Conservation (phyloP, 2,329 filamentous ascomycete genomes). For the Xylaria sp. region DNA sequence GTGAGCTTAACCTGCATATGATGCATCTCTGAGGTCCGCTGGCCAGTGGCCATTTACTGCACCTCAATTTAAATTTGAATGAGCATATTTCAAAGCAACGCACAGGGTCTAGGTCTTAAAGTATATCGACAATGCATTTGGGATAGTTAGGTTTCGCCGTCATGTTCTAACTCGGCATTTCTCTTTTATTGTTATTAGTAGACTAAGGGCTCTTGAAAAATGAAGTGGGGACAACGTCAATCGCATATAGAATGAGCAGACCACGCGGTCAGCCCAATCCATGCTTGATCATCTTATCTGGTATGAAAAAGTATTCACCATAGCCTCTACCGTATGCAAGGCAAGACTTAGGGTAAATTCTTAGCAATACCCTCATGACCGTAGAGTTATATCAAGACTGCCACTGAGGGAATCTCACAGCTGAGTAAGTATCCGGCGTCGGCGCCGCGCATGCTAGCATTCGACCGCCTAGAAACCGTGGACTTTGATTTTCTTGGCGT, state of each 20-base stretch:
- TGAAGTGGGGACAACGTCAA: background rate
- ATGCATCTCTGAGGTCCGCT: background rate
- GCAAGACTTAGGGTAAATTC: slow-evolving; percentile 1
- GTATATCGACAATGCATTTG: background rate
- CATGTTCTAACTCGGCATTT: background rate
- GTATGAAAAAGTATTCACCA: slow-evolving; percentile 16
- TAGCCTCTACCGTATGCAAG: background rate
- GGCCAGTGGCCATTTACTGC: background rate
- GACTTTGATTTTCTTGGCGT: slow-evolving; percentile 95
- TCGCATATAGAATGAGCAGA: background rate
- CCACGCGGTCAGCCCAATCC: background rate
- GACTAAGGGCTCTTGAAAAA: background rate
- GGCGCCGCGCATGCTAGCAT: slow-evolving; percentile 2
- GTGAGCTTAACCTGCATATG: background rate
- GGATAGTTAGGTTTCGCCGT: background rate
- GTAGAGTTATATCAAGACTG: slow-evolving; percentile 11
- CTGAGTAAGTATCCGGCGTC: background rate
- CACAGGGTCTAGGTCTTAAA: background rate
- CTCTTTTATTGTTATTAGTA: background rate
- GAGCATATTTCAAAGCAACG: background rate
- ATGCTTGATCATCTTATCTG: slow-evolving; percentile 6
- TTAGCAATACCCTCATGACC: background rate
- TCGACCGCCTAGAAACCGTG: slow-evolving; percentile 67
- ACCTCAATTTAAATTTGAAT: background rate
- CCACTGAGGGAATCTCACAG: background rate